Base-by-base conservation (phyloP, 208 protist species). In the Spongospora subterranea region DNA sequence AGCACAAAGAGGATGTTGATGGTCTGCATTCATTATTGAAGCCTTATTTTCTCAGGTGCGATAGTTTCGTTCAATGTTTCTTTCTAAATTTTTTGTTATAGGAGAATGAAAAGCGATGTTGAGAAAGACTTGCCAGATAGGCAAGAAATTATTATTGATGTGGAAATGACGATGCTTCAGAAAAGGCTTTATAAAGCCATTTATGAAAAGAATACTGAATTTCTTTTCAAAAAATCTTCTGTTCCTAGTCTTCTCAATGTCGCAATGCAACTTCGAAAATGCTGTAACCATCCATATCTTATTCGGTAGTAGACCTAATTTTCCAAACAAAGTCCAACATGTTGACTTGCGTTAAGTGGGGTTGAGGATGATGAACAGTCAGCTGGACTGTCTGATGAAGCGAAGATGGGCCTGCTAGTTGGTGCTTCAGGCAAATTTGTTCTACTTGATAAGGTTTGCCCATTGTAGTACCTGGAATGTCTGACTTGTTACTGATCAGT, bases 241-340 rank as follows among this genome's bases (percentile, higher is more conserved):
- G 24, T 45, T 0, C 89, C 91, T 1, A 90, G 39, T 20, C 38
- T 94, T 0, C 45, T 40, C n/a, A 94, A 94, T 76, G 77, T 94
- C 24, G 88, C 96, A 29, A 95, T 97, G 53, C 94, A 98, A 90
- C 91, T 98, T 0, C 96, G 96, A 66, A 98, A 98, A 93, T 93
- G 93, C 46, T 98, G 96, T 90, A 98, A 98, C 91, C 97, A 98
- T 93, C 97, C 97, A 11, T 97, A 77, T 29, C 93, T 77, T 29
- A 92, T 93, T 39, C 54, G 13, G 38, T 60, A 60, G 24, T 29
- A 6, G 6, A 24, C 50, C 6, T 29, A 60, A 24, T 60, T 60
- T 60, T 29, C 24, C 24, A 29, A 60, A 60, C 50, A 60, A 60
- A 60, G 13, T 24, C 6, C 50, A 60, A 60, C 24, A 6, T 60